Base-by-base conservation (phyloP, 169 alveolate genomes). In the Eimeria brunetti region DNA sequence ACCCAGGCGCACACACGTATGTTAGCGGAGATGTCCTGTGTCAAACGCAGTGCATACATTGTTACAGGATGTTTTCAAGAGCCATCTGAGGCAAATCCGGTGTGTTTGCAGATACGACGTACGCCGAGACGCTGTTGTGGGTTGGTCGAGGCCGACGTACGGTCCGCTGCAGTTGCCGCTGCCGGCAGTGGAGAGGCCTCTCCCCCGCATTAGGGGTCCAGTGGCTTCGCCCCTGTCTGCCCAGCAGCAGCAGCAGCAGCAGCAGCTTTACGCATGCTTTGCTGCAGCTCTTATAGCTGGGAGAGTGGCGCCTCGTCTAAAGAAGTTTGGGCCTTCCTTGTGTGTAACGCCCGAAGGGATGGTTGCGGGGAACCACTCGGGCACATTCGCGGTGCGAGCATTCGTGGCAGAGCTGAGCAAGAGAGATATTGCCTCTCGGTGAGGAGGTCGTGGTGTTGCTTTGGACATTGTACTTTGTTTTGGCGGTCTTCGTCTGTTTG, bases 141-240 rank as follows among this genome's bases (percentile, higher is more conserved):
- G 89, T 24, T 90, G 95, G 95, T 64, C 85, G 38, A 14, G 81
- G 64, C 88, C 89, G 12, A n/a, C 33, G 51, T 90, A 90, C 89
- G n/a, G 36, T 7, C 95, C 95, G 24, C 78, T 90, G 38, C 85
- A 75, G 71, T 27, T 90, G 53, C 81, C 95, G 64, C 64, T 90
- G 83, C 95, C 89, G 16, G 95, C 95, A n/a, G 95, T 76, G 33
- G 95, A 90, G 51, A 36, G 80, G 71, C 83, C 76, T 33, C 89
- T 90, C n/a, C 95, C 89, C 30, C 83, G 73, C 56, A 84, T 58
- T 8, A 0, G 76, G 76, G 51, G 71, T 36, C 22, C 33, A 20
- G 62, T 16, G 36, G 58, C 44, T 36, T 20, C 36, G 2, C 56
- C 64, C 46, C 53, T 84, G 14, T 58, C 91, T 27, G 8, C 78